Percentiles rank a stretch among this genome's conserved stretches.
Evolutionary conservation across 371 early-diverging fungal species (phyloP).

Genomic region (Mucor racemosus): DNA sequence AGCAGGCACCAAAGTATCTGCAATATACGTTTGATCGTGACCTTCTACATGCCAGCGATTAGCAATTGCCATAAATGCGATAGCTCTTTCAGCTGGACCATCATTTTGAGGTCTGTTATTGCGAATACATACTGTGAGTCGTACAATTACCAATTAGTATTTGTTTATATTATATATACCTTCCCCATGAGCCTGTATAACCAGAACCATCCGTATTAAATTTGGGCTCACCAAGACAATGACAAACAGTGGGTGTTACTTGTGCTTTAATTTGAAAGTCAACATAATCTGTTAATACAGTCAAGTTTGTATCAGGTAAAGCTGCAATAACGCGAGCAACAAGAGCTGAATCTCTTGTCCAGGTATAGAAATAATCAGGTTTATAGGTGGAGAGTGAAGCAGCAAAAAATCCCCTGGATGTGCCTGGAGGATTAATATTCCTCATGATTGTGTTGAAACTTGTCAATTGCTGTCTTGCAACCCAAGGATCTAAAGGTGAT

Average conservation of each 20-base stretch:
- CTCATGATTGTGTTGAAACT: conserved; percentile 31
- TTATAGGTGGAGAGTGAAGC: conserved; percentile 43
- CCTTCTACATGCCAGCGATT: conserved; percentile 23
- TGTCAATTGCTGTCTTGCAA: conserved; percentile 24
- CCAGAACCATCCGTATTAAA: conserved; percentile 66
- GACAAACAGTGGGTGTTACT: conserved; percentile 27
- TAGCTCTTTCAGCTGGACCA: conserved; percentile 79
- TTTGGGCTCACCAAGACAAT: conserved; percentile 80
- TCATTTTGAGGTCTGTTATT: conserved; percentile 74
- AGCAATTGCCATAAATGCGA: conserved; percentile 55
- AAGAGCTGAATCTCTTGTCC: conserved; percentile 79
- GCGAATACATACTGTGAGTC: background rate
- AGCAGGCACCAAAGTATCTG: conserved; percentile 18
- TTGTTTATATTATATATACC: conserved; percentile 21
- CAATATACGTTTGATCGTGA: background rate
- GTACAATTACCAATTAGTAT: background rate
- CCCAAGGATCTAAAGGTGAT: conserved; percentile 20
- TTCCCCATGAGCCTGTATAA: conserved; percentile 65
- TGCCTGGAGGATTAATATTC: conserved; percentile 46
- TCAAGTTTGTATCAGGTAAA: conserved; percentile 20
- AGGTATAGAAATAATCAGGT: conserved; percentile 81
- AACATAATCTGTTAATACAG: conserved; percentile 39
- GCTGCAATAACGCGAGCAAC: conserved; percentile 52
- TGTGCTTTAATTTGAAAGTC: conserved; percentile 40
- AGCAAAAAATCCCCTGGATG: conserved; percentile 40